Evolutionary conservation across 2,329 filamentous ascomycete genomes (phyloP), one percentile per base, ranked within the genome.

Genomic region (Teratosphaeria epicoccoides): DNA sequence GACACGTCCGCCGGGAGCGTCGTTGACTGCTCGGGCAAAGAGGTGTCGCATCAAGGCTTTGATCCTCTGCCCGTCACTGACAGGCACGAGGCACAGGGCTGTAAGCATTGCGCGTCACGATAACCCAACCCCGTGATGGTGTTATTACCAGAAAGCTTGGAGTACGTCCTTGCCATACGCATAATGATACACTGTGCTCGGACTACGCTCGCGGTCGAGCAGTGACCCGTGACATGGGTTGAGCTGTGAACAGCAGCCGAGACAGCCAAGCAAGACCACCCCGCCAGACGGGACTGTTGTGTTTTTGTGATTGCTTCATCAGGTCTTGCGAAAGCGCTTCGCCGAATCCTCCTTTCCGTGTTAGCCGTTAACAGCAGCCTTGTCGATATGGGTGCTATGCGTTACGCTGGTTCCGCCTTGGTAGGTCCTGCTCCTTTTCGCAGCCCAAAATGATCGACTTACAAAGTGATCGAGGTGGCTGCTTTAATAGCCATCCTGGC

Each of bases 401-500:
- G 33, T 17, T 40, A 40, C 20, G 14, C n/a, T 9, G 6, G n/a
- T 20, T 40, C 33, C 33, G 33, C 33, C 14, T 17, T 40, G 33
- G 33, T 40, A 40, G n/a, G 33, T 40, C 7, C 14, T 6, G 10
- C n/a, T 17, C 5, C n/a, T 40, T 7, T 17, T 9, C 14, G 10
- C 5, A 20, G 6, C 3, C n/a, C n/a, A 1, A 40, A n/a, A 9
- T 6, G n/a, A 22, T 17, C 10, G 33, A 40, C 33, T 17, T 6
- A 20, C n/a, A 17, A 17, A 14, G 10, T 14, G 1, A 9, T 40
- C 14, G 9, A 40, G 33, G 5, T 40, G 33, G 20, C 33, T 11
- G 49, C 49, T 22, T 14, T 51, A 6, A 9, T 54, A 6, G 49
- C 45, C 14, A 14, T 47, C 7, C 2, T 51, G 12, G 17, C 56